These are phyloP conservation scores for Leptomonas pyrrhocoris DNA, from an alignment of 208 protist genomes.

Conservation along the genomic window DNA sequence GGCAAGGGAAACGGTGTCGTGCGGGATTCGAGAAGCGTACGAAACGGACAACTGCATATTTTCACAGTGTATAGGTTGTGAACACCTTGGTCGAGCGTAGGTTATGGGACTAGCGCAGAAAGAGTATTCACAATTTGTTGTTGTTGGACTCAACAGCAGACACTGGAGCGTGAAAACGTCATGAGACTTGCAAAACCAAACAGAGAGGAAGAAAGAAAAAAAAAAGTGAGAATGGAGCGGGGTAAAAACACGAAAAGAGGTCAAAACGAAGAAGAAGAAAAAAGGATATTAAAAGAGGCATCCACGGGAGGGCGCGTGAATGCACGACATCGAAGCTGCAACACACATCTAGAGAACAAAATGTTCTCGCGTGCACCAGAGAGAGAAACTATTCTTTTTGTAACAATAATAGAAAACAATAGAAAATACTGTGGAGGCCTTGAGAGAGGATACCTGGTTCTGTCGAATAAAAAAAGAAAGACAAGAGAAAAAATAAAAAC, in stretches of 20 bases:
- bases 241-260: constrained; percentile 12
- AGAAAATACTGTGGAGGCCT: not conserved
- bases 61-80: not conserved
- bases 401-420: no score
- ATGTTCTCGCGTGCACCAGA: not conserved
- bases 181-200: not conserved
- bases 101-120: not conserved
- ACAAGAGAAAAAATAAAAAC: constrained; percentile 1
- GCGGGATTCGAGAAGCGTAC: not conserved
- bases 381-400: not conserved
- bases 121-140: not conserved
- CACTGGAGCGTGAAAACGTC: not conserved
- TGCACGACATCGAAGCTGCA: not conserved
- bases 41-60: no score
- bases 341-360: not conserved
- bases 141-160: not conserved
- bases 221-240: constrained; percentile 10
- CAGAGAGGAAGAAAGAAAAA: not conserved
- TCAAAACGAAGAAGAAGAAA: not conserved
- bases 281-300: not conserved
- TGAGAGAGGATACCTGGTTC: not conserved
- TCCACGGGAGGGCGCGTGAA: not conserved
- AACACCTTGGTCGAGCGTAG: not conserved
- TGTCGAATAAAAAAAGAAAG: not conserved
- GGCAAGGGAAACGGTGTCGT: not conserved